A percentile compares a stretch with the other conserved stretches of the same genome.
These are phyloP conservation scores for Penicillium subrubescens DNA, from an alignment of 495 filamentous ascomycete species.

Conservation along the genomic window DNA sequence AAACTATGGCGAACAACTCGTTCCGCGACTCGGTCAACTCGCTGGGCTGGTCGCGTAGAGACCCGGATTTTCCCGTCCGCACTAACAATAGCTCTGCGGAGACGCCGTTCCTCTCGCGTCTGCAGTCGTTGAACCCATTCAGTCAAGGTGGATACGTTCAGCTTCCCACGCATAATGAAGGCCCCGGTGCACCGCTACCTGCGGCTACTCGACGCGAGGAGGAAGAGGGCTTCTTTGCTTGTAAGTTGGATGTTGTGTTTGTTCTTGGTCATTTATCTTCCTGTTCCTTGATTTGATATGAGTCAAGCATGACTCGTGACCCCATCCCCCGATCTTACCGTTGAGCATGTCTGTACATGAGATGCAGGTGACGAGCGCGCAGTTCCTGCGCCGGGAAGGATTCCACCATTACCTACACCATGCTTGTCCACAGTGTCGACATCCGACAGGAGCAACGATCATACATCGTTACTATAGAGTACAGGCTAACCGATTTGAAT, in stretches of 20 bases:
- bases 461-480: background rate
- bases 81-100: slow-evolving; percentile 71
- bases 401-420: slow-evolving; percentile 19
- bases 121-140: slow-evolving; percentile 90
- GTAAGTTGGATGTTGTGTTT: slow-evolving; percentile 63
- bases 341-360: slow-evolving; percentile 9
- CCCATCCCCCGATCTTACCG: slow-evolving; percentile 27
- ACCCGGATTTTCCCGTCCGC: slow-evolving; percentile 74
- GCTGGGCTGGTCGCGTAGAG: slow-evolving; percentile 90
- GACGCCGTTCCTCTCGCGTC: slow-evolving; percentile 73
- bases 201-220: slow-evolving; percentile 85
- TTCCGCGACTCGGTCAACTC: slow-evolving; percentile 95
- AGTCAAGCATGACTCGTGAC: slow-evolving; percentile 16
- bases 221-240: slow-evolving; percentile 91
- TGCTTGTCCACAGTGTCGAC: slow-evolving; percentile 25
- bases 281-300: background rate
- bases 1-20: slow-evolving; percentile 80
- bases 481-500: slow-evolving; percentile 26
- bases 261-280: background rate
- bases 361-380: slow-evolving; percentile 41
- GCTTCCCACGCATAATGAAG: slow-evolving; percentile 78
- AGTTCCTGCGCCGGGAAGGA: slow-evolving; percentile 46
- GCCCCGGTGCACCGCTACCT: slow-evolving; percentile 81
- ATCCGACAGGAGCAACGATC: slow-evolving; percentile 19
- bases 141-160: slow-evolving; percentile 84